These are phyloP conservation scores for Kwoniella newhampshirensis DNA, from an alignment of 768 basidiomycete genomes.

Conservation along the genomic window DNA sequence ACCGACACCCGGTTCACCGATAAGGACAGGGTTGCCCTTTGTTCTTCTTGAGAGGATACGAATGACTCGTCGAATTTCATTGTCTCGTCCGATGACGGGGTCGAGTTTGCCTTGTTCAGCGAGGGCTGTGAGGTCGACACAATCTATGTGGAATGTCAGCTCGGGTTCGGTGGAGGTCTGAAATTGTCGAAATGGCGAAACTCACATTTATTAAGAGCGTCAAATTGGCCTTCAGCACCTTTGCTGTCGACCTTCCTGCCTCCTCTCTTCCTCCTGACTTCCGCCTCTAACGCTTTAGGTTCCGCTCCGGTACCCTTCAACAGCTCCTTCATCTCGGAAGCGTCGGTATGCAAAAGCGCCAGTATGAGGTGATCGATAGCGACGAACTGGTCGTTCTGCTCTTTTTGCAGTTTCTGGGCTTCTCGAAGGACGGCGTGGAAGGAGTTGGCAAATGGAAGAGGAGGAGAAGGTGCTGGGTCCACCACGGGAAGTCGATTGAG, in stretches of 20 bases:
- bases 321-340: slow-evolving; percentile 59
- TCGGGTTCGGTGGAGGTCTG: neutral
- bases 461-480: slow-evolving; percentile 75
- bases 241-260: slow-evolving; percentile 81
- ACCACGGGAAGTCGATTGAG: slow-evolving; percentile 81
- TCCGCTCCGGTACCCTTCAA: slow-evolving; percentile 73
- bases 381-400: slow-evolving; percentile 79
- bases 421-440: slow-evolving; percentile 68
- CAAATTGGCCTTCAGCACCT: slow-evolving; percentile 87
- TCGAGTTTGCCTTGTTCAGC: slow-evolving; percentile 56
- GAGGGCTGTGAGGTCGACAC: slow-evolving; percentile 54
- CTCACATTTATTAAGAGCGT: slow-evolving; percentile 73
- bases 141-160: slow-evolving; percentile 27
- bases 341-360: slow-evolving; percentile 71
- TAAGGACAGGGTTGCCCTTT: slow-evolving; percentile 95
- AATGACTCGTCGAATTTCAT: slow-evolving; percentile 81
- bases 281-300: slow-evolving; percentile 46
- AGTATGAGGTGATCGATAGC: slow-evolving; percentile 90
- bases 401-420: slow-evolving; percentile 72
- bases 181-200: neutral
- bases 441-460: slow-evolving; percentile 64
- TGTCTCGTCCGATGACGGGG: slow-evolving; percentile 61
- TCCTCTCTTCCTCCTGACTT: slow-evolving; percentile 60
- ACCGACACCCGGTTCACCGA: slow-evolving; percentile 84
- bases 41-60: slow-evolving; percentile 78